phyloP scores from a whole-genome alignment of 2,329 filamentous ascomycete genomes.

The Paraphoma sp. region DNA sequence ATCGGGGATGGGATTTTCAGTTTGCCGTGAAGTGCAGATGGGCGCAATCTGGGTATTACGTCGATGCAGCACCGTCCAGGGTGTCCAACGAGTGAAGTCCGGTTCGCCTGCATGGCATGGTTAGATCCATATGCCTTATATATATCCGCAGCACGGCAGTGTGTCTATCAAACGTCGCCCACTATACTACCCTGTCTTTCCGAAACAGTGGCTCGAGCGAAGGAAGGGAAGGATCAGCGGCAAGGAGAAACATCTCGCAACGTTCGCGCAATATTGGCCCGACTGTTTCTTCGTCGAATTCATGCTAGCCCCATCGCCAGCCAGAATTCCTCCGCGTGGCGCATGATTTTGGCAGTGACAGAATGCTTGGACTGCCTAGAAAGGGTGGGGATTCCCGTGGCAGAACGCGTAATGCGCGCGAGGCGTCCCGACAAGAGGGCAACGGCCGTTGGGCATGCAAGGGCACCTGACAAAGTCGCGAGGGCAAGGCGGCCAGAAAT shows the following conservation, averaged over 20 bases:
- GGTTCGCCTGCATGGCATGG: constrained; percentile 24
- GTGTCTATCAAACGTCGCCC: constrained; percentile 6
- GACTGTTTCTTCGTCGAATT: constrained; percentile 13
- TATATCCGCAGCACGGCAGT: constrained; percentile 22
- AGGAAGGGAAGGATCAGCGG: constrained; percentile 35
- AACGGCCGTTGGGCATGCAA: constrained; percentile 26
- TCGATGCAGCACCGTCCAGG: constrained; percentile 18
- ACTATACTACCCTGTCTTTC: constrained; percentile 23
- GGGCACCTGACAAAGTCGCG: constrained; percentile 16
- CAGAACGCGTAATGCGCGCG: constrained; percentile 2
- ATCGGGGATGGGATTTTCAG: constrained; percentile 22
- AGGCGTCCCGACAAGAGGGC: constrained; percentile 13
- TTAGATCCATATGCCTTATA: constrained; percentile 18
- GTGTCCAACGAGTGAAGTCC: constrained; percentile 17
- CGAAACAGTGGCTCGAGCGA: constrained; percentile 29
- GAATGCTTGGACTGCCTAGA: constrained; percentile 21
- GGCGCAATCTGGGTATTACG: constrained; percentile 11
- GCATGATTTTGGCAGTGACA: constrained; percentile 24
- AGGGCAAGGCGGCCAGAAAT: background rate
- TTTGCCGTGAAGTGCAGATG: constrained; percentile 14
- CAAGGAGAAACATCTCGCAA: constrained; percentile 38
- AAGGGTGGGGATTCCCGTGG: constrained; percentile 1
- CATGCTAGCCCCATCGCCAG: constrained; percentile 10
- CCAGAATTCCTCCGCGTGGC: constrained; percentile 20
- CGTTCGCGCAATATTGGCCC: constrained; percentile 24